Evolutionary conservation across 1,139 yeast species (phyloP), one percentile per base, ranked within the genome.

Genomic region (Pichia sp.): DNA sequence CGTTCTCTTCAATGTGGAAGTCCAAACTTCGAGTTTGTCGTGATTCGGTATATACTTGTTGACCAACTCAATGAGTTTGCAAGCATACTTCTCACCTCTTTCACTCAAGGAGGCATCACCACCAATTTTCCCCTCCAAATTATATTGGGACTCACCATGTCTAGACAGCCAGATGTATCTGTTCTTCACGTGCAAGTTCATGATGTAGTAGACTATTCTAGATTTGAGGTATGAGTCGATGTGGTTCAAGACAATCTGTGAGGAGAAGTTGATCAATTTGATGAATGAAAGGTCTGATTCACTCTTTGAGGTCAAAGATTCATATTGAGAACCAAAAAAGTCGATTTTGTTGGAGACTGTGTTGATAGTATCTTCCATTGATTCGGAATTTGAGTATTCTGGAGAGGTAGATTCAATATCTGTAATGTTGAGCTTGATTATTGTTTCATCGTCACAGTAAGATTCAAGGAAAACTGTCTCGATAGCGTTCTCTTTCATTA

Each of bases 381-480:
- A 32, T 27, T 31, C 25, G 6, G 41, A 35, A 14, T 25, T 15
- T 4, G 41, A 32, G 19, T 37, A 40, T 38, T 40, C 44, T 6
- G 44, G 44, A 6, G 44, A 40, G 8, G 44, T 38, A 5, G 41
- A 27, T 28, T 40, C 44, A 18, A 40, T 40, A 30, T 38, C 44
- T 6, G 37, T 38, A 18, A 88, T 80, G 56, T 88, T 88, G 50
- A 81, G 82, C 61, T 72, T 67, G 28, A 91, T 77, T 46, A 87
- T 68, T 17, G 79, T 82, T 46, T 79, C 70, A 59, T 87, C 94
- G 52, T 86, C 81, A 59, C 96, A 87, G 73, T 81, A 83, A 52
- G 94, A 81, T 58, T 91, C 98, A 44, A 91, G 72, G 56, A 88
- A 91, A 71, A 91, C 77, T 2, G 96, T 94, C 54, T 85, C 91